Percentiles rank a stretch among this genome's conserved stretches.
These are phyloP conservation scores for Aristolochia contorta DNA, from an alignment of 164 flowering plant genomes.

Conservation along the genomic window DNA sequence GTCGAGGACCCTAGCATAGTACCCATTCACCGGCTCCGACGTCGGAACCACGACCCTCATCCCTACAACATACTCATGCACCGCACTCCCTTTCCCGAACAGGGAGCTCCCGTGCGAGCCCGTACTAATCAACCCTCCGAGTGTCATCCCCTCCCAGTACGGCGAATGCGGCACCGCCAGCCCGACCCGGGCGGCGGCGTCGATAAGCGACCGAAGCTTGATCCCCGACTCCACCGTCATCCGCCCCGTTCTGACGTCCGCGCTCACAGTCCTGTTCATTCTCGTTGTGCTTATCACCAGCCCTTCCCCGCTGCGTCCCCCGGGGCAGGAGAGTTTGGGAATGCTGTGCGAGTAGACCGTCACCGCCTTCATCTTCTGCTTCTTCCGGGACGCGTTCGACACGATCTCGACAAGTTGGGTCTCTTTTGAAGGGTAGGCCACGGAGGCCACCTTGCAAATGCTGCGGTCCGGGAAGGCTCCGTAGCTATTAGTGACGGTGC, in stretches of 20 bases:
- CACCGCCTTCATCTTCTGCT: constrained; percentile 34
- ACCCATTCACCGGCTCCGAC: not conserved
- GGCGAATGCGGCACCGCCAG: constrained; percentile 8
- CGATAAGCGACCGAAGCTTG: constrained; percentile 4
- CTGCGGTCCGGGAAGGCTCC: constrained; percentile 40
- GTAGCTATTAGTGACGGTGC: constrained; percentile 44
- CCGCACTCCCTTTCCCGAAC: constrained; percentile 4
- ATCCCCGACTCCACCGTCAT: constrained; percentile 39
- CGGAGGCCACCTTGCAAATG: constrained; percentile 26
- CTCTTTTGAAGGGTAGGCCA: constrained; percentile 30
- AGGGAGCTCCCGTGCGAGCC: constrained; percentile 8
- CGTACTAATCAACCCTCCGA: constrained; percentile 5
- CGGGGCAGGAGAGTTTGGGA: constrained; percentile 41
- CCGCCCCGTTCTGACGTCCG: constrained; percentile 18
- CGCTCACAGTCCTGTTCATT: constrained; percentile 14
- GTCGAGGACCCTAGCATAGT: constrained; percentile 2
- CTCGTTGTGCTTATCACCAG: constrained; percentile 37
- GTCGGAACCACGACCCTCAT: constrained; percentile 7
- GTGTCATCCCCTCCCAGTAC: constrained; percentile 6
- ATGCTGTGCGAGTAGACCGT: constrained; percentile 40
- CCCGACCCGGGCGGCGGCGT: constrained; percentile 1
- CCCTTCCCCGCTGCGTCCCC: constrained; percentile 26
- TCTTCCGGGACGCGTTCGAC: constrained; percentile 21
- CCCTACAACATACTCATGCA: constrained; percentile 8
- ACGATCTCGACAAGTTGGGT: constrained; percentile 27